These are phyloP conservation scores for Macadamia integrifolia DNA, from an alignment of 164 flowering plant genomes.

Conservation along the genomic window DNA sequence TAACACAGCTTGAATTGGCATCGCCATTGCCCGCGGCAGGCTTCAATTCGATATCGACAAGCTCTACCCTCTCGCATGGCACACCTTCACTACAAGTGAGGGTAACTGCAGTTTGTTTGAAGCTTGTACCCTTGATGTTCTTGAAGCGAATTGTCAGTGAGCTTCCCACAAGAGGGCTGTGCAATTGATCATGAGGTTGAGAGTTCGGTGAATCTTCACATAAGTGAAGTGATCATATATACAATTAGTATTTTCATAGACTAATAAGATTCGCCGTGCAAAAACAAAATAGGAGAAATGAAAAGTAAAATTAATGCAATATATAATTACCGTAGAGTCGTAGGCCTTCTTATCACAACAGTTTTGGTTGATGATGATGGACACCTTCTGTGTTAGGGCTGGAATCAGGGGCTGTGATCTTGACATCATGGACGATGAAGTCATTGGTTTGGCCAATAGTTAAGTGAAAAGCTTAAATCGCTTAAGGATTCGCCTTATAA, in stretches of 20 bases:
- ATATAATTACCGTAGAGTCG: constrained; percentile 8
- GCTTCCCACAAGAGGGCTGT: constrained; percentile 34
- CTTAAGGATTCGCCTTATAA: constrained; percentile 17
- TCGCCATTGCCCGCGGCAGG: neutral
- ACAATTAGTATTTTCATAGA: neutral
- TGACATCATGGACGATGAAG: constrained; percentile 16
- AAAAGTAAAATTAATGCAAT: too few relatives aligned
- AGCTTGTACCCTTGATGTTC: constrained; percentile 39
- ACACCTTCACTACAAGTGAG: constrained; percentile 31
- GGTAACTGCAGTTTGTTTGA: constrained; percentile 20
- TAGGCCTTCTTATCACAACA: constrained; percentile 26
- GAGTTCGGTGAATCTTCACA: too few relatives aligned
- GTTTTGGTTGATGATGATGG: constrained; percentile 36
- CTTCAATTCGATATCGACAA: constrained; percentile 21
- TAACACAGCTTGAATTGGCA: too few relatives aligned
- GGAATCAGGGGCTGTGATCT: constrained; percentile 37
- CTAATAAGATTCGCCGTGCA: too few relatives aligned
- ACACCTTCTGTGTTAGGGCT: constrained; percentile 46
- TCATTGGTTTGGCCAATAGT: constrained; percentile 10
- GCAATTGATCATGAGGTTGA: too few relatives aligned
- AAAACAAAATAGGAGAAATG: too few relatives aligned
- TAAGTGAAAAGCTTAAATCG: constrained; percentile 38
- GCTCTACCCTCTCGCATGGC: constrained; percentile 30
- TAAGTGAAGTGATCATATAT: too few relatives aligned
- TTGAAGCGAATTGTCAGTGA: constrained; percentile 26